phyloP scores from a whole-genome alignment of 148 eudicot species.

The Linanthus parryae region DNA sequence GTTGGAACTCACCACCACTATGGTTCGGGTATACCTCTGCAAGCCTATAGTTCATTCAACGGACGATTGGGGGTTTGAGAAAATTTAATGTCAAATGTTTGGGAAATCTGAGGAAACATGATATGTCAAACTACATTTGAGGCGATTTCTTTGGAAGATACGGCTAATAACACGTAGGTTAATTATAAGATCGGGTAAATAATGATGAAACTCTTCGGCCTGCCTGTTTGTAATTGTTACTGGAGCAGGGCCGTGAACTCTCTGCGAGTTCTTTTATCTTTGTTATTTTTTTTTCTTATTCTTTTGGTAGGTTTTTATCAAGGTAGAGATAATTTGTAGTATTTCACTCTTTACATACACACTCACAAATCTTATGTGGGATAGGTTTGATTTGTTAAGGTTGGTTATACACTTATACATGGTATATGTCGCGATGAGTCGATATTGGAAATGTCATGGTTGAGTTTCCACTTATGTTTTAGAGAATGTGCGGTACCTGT shows the following conservation, averaged over 20 bases:
- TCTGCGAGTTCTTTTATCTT: background rate
- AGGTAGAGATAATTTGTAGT: constrained; percentile 1
- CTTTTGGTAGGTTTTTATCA: constrained; percentile 11
- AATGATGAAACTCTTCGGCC: constrained; percentile 8
- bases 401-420: too few relatives aligned
- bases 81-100: background rate
- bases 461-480: too few relatives aligned
- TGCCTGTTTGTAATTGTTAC: constrained; percentile 10
- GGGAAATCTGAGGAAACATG: background rate
- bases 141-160: constrained; percentile 11
- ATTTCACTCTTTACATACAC: background rate
- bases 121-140: background rate
- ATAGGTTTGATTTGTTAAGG: too few relatives aligned
- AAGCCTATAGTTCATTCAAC: too few relatives aligned
- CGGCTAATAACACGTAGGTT: background rate
- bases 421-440: too few relatives aligned
- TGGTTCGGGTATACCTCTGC: too few relatives aligned
- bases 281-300: background rate
- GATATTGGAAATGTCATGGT: too few relatives aligned
- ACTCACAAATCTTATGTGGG: background rate
- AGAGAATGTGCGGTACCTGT: too few relatives aligned
- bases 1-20: too few relatives aligned
- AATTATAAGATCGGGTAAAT: background rate
- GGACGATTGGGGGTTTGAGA: too few relatives aligned
- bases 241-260: constrained; percentile 7